Conservation (phyloP, 2,329 filamentous ascomycete genomes). For the Trichoderma polysporum region DNA sequence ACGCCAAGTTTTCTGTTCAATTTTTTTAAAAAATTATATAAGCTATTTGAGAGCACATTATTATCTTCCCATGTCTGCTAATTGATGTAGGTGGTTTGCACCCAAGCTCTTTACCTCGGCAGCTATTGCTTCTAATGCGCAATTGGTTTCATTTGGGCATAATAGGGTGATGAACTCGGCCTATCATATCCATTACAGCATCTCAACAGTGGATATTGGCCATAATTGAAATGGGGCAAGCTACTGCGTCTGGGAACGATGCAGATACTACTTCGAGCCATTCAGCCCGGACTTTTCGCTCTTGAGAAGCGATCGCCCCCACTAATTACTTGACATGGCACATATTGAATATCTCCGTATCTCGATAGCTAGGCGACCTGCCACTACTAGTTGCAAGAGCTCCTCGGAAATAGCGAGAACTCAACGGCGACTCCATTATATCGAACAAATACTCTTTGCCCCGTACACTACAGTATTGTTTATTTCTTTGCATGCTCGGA, state of each 20-base stretch:
- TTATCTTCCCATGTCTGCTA: no score
- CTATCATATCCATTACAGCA: neutral
- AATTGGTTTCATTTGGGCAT: no score
- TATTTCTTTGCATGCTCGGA: neutral
- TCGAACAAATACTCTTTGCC: neutral
- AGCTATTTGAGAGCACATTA: no score
- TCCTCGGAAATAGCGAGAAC: neutral
- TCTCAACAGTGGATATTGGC: neutral
- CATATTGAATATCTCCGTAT: neutral
- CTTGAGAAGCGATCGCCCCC: neutral
- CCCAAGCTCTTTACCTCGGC: no score
- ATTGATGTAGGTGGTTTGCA: no score
- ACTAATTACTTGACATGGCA: neutral
- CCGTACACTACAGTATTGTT: neutral
- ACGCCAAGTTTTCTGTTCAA: no score
- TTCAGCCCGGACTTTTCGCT: slow-evolving; percentile 4
- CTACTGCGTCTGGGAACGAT: neutral
- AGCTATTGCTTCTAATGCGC: no score
- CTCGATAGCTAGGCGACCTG: neutral
- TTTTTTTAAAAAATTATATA: no score
- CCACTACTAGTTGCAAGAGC: neutral
- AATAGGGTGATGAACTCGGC: neutral
- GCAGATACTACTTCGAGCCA: neutral
- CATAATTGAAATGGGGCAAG: neutral
- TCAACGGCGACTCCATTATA: neutral